Evolutionary conservation across 805 yeast genomes (phyloP).

Genomic region (Yamadazyma laniorum): DNA sequence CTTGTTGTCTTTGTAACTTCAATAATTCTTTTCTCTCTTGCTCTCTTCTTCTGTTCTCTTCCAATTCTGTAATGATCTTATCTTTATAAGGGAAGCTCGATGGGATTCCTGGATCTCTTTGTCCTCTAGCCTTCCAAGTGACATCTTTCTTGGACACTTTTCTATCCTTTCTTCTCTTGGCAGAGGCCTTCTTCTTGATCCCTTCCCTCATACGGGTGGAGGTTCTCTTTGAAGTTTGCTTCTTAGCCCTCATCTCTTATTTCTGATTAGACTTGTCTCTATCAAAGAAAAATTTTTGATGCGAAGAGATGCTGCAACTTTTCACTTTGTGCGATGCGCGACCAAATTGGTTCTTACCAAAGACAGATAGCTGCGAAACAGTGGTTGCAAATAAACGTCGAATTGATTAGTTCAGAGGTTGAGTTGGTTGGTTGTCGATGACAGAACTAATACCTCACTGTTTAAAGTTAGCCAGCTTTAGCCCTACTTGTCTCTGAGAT

Average conservation of each 20-base stretch:
- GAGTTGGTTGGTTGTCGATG: too few species aligned
- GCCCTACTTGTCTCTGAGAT: too few species aligned
- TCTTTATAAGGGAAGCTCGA: slow-evolving; percentile 93
- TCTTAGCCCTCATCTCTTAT: slow-evolving; percentile 44
- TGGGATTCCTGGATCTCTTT: slow-evolving; percentile 94
- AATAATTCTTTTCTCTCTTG: slow-evolving; percentile 52
- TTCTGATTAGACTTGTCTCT: not conserved
- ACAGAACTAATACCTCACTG: too few species aligned
- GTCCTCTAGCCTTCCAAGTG: slow-evolving; percentile 85
- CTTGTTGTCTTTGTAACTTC: slow-evolving; percentile 51
- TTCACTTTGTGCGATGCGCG: slow-evolving; percentile 1
- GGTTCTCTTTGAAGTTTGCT: slow-evolving; percentile 80
- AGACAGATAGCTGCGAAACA: too few species aligned
- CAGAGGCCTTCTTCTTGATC: slow-evolving; percentile 91
- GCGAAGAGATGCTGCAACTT: slow-evolving; percentile 8
- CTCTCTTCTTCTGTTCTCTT: slow-evolving; percentile 55
- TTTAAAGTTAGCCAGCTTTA: too few species aligned
- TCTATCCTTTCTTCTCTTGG: slow-evolving; percentile 81
- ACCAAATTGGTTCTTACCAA: too few species aligned
- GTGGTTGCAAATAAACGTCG: slow-evolving; percentile 5
- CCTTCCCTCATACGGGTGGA: slow-evolving; percentile 96
- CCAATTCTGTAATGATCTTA: slow-evolving; percentile 69
- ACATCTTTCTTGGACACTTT: slow-evolving; percentile 83
- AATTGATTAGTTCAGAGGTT: not conserved
- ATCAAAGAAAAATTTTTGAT: slow-evolving; percentile 6